Evolutionary conservation across 129 eudicot genomes (phyloP).

Genomic region (Erigeron canadensis): DNA sequence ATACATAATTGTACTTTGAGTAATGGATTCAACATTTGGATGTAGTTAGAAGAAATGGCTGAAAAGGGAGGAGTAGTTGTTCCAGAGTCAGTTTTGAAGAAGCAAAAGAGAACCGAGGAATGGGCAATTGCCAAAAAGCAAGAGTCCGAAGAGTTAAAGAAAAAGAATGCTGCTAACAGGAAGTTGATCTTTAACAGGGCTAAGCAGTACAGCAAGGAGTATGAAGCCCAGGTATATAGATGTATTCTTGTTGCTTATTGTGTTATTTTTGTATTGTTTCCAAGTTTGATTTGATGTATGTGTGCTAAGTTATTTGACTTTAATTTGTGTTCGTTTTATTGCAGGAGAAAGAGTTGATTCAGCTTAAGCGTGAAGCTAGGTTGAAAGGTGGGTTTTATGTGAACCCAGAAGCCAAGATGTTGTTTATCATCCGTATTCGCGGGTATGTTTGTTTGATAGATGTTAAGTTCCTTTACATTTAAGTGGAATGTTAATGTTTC

Average conservation of each 20-base stretch:
- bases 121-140: conserved; percentile 78
- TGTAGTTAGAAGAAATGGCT: conserved; percentile 52
- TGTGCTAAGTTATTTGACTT: not conserved
- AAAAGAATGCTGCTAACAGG: conserved; percentile 65
- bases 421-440: conserved; percentile 73
- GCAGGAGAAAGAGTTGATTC: conserved; percentile 66
- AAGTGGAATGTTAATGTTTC: not conserved
- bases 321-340: not conserved
- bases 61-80: conserved; percentile 52
- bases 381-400: conserved; percentile 79
- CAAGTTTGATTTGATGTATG: not conserved
- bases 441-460: conserved; percentile 39
- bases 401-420: conserved; percentile 77
- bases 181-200: conserved; percentile 47
- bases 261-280: not conserved
- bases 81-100: conserved; percentile 89
- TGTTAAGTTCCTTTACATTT: not conserved
- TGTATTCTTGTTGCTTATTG: not conserved
- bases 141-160: conserved; percentile 49
- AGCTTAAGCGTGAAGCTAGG: conserved; percentile 80
- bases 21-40: not conserved
- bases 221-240: conserved; percentile 61
- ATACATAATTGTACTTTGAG: no score
- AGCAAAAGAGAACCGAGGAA: conserved; percentile 80
- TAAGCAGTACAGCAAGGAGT: conserved; percentile 62